A percentile compares a stretch with the other conserved stretches of the same genome.
These are phyloP conservation scores for Amanita subjunquillea DNA, from an alignment of 768 basidiomycete genomes.

Conservation along the genomic window DNA sequence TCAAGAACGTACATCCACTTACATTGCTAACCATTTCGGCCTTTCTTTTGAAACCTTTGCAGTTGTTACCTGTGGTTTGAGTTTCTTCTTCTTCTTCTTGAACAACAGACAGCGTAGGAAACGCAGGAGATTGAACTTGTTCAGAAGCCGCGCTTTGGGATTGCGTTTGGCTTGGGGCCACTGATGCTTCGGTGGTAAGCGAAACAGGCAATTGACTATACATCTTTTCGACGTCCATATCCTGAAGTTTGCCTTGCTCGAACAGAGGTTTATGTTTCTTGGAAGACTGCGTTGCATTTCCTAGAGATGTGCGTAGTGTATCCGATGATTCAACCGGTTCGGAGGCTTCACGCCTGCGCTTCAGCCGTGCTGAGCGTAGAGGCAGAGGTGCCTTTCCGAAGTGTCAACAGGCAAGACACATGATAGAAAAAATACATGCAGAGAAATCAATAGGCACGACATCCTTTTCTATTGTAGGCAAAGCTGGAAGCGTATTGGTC, in stretches of 20 bases:
- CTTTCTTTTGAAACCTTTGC: conserved; percentile 12
- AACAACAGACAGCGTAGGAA: conserved; percentile 16
- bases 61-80: conserved; percentile 7
- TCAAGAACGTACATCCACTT: background rate
- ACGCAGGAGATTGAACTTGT: conserved; percentile 10
- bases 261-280: conserved; percentile 69
- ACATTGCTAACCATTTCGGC: conserved; percentile 26
- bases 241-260: conserved; percentile 39
- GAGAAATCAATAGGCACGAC: conserved; percentile 12
- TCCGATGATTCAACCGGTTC: background rate
- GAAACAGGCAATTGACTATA: conserved; percentile 7
- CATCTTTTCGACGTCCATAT: conserved; percentile 15
- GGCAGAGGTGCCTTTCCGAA: conserved; percentile 29
- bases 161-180: conserved; percentile 21
- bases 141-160: conserved; percentile 21
- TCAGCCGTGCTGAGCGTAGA: conserved; percentile 32
- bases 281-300: conserved; percentile 38
- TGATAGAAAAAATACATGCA: conserved; percentile 8
- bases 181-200: background rate
- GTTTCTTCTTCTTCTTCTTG: conserved; percentile 48
- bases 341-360: conserved; percentile 38
- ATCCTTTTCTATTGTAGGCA: conserved; percentile 10
- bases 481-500: conserved; percentile 19
- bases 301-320: conserved; percentile 11
- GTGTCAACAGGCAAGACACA: background rate